Base-by-base conservation (phyloP, 495 filamentous ascomycete species). In the Penicillium verhagenii region DNA sequence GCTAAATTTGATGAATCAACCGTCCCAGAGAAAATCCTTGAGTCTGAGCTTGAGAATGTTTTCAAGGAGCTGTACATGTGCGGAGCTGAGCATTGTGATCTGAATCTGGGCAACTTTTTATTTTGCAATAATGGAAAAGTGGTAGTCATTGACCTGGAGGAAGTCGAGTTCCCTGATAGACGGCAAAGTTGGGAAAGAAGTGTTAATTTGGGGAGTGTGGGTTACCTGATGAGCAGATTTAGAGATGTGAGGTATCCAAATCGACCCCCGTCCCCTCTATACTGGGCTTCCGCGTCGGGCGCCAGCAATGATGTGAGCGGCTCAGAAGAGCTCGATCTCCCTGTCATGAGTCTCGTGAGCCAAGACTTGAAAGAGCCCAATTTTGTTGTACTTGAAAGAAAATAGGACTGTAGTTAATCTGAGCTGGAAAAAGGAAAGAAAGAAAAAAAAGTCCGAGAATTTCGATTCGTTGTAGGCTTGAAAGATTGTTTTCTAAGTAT, bases 221-320 rank as follows among this genome's bases (percentile, higher is more conserved):
- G 16, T 19, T 38, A 47, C 29, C 29, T 53, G 51, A 47, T 53
- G 42, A 53, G 51, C 51, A 47, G 51, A 47, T 53, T 47, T 16
- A 40, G 31, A 6, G 40, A 53, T 38, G 42, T 53, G 51, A 53
- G 42, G 38, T 47, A 53, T 21, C 42, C 42, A 14, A 4, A 31
- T 26, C 51, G 51, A 23, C 10, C 51, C 37, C 42, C 28, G 29
- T 53, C 51, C 25, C 29, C 40, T 31, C 1, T 47, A 6, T 26
- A 31, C 10, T 47, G 44, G 44, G 26, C 3, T 4, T 19, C 23
- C 28, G 5, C 4, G 7, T 14, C 44, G 11, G 44, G 44, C 21
- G 44, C 2, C 18, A 35, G 25, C 39, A 38, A 52, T 52, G 49
- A 52, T 31, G 13, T 6, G 28, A 31, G 28, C 28, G 13, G 28